phyloP scores from a whole-genome alignment of 2,329 filamentous ascomycete genomes.

The Penicillium hesseltinei region DNA sequence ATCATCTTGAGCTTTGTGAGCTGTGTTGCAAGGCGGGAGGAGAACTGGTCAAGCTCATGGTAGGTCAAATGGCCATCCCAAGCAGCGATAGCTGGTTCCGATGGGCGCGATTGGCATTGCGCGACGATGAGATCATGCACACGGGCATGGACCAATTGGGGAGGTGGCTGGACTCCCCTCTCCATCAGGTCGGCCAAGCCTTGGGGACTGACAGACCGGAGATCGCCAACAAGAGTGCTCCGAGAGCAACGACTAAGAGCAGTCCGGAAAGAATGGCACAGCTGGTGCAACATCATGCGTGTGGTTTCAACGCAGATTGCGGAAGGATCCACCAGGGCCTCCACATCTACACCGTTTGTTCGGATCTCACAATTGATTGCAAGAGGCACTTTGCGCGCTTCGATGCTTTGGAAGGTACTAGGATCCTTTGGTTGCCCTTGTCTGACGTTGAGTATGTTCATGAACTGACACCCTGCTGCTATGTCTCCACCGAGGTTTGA shows the following conservation, averaged over 20 bases:
- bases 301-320: background rate
- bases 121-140: background rate
- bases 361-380: background rate
- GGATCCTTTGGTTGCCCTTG: background rate
- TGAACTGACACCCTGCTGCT: background rate
- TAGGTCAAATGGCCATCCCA: background rate
- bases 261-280: background rate
- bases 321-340: background rate
- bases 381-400: background rate
- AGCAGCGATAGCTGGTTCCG: background rate
- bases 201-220: background rate
- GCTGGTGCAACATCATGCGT: background rate
- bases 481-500: background rate
- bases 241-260: background rate
- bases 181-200: background rate
- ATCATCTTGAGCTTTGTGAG: background rate
- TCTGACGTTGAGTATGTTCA: background rate
- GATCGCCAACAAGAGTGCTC: background rate
- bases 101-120: background rate
- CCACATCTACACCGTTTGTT: background rate
- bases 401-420: background rate
- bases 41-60: background rate
- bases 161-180: background rate
- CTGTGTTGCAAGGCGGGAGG: background rate
- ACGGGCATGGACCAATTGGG: background rate